Conservation (phyloP, 2,329 filamentous ascomycete species). For the Blumeria hordei region DNA sequence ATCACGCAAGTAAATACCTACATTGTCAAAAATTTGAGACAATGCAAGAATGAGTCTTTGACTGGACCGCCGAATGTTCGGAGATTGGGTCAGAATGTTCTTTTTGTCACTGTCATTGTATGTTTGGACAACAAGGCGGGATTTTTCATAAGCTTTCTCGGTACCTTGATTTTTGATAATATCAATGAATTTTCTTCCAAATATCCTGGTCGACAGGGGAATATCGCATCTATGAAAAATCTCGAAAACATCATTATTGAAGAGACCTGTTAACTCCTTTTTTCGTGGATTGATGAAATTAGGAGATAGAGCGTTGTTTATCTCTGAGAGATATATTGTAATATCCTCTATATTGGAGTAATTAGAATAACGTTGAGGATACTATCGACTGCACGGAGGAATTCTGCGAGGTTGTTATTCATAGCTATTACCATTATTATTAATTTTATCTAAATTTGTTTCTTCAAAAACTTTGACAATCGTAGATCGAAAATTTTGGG, state of each 20-base stretch:
- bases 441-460: too few species aligned
- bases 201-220: neutral
- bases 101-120: slow-evolving; percentile 4
- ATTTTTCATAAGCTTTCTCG: slow-evolving; percentile 1
- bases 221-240: neutral
- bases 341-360: neutral
- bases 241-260: slow-evolving; percentile 2
- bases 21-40: neutral
- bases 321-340: neutral
- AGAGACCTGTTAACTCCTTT: neutral
- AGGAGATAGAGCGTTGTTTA: neutral
- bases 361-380: too few species aligned
- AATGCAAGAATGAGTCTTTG: neutral
- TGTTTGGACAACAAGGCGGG: slow-evolving; percentile 1
- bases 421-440: too few species aligned
- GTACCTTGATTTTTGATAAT: slow-evolving; percentile 4
- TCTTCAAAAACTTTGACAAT: neutral
- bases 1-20: neutral
- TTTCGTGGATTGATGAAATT: neutral
- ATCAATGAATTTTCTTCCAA: slow-evolving; percentile 4
- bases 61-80: slow-evolving; percentile 1
- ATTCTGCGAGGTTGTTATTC: too few species aligned
- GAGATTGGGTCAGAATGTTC: slow-evolving; percentile 2
- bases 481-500: neutral
- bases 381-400: too few species aligned